Evolutionary conservation across 805 yeast genomes (phyloP).

Genomic region (Debaryomyces tyrocola): DNA sequence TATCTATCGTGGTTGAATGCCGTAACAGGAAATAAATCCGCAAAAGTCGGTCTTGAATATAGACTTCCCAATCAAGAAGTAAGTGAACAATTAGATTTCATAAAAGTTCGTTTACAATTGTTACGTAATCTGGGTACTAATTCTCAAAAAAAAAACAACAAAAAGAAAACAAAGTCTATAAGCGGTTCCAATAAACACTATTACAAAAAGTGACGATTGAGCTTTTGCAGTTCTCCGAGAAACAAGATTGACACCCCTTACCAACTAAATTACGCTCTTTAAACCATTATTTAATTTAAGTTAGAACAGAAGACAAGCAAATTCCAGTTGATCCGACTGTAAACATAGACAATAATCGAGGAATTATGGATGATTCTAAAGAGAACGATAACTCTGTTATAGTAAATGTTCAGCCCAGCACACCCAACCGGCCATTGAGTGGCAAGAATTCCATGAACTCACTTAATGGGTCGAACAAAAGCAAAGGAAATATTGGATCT

Average conservation of each 20-base stretch:
- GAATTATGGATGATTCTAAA: constrained; percentile 9
- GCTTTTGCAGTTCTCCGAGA: too few relatives aligned
- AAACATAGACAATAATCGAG: neutral
- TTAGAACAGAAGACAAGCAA: neutral
- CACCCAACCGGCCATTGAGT: constrained; percentile 9
- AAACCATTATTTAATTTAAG: neutral
- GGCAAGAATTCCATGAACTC: constrained; percentile 13
- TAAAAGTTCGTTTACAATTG: neutral
- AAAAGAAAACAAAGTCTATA: neutral
- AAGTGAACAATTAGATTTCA: neutral
- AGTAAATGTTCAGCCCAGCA: constrained; percentile 5
- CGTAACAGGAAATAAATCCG: too few relatives aligned
- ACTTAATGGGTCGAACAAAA: constrained; percentile 5
- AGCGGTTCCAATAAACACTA: neutral
- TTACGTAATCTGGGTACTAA: constrained; percentile 2
- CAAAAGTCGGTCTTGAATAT: neutral
- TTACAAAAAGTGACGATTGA: too few relatives aligned
- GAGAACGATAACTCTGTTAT: constrained; percentile 7
- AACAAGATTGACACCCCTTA: neutral
- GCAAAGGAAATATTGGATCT: neutral
- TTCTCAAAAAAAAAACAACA: constrained; percentile 1
- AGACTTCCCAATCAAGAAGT: constrained; percentile 3
- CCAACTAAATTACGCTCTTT: constrained; percentile 2
- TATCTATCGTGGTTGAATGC: too few relatives aligned
- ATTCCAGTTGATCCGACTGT: neutral